Conservation (phyloP, 31 red algal species). For the Odonthalia washingtoniensis region DNA sequence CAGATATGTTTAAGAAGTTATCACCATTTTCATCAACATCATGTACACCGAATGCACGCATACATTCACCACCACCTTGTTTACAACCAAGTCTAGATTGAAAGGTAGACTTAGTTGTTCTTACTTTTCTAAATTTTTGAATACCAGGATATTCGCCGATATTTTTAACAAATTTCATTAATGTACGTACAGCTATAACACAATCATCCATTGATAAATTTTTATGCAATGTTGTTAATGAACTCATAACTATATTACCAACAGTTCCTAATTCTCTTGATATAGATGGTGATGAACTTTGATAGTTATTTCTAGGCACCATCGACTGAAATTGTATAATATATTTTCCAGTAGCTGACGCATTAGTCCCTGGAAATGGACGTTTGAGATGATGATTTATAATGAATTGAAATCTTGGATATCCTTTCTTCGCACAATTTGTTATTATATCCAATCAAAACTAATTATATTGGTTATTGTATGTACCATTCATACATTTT, state of each 20-base stretch:
- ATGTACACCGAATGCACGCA: conserved; percentile 72
- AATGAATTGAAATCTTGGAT: too few species aligned
- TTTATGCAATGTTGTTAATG: conserved; percentile 53
- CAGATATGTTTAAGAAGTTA: conserved; percentile 50
- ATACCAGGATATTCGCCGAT: conserved; percentile 56
- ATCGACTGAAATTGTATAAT: conserved; percentile 27
- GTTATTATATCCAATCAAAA: too few species aligned
- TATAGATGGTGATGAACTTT: neutral
- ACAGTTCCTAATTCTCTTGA: conserved; percentile 1
- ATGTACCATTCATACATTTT: too few species aligned
- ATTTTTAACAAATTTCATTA: conserved; percentile 73
- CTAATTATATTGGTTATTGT: too few species aligned
- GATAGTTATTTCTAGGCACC: neutral
- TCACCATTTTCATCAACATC: conserved; percentile 59
- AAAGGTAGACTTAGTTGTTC: conserved; percentile 61
- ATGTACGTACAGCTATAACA: conserved; percentile 57
- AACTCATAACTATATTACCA: conserved; percentile 32
- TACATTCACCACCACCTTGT: conserved; percentile 52
- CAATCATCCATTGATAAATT: conserved; percentile 54
- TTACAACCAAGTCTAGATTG: conserved; percentile 62
- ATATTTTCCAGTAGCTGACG: conserved; percentile 44
- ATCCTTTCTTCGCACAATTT: too few species aligned
- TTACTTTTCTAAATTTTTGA: conserved; percentile 60
- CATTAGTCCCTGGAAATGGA: conserved; percentile 82
- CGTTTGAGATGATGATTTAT: conserved; percentile 66